Conservation (phyloP, 805 yeast species). For the Clavispora asparagi region DNA sequence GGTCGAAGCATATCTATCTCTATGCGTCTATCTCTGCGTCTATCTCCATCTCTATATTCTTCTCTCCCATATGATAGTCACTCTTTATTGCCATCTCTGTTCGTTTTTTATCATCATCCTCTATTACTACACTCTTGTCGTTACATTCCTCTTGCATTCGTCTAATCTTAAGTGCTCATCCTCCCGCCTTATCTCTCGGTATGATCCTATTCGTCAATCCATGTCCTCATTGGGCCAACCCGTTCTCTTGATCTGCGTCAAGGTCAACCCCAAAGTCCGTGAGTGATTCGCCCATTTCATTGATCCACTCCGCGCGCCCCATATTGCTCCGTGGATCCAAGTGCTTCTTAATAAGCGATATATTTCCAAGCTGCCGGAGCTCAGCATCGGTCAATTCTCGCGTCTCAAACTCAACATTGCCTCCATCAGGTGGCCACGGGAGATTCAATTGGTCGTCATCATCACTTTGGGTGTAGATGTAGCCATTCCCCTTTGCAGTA, state of each 20-base stretch:
- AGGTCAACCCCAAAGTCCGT: conserved; percentile 86
- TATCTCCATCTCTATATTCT: too few relatives aligned
- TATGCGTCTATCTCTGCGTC: too few relatives aligned
- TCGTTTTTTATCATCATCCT: too few relatives aligned
- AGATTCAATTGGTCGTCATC: conserved; percentile 60
- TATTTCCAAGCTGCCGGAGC: conserved; percentile 11
- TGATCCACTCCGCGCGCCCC: conserved; percentile 56
- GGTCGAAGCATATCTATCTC: too few relatives aligned
- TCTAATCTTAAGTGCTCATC: too few relatives aligned
- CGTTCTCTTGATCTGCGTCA: conserved; percentile 46
- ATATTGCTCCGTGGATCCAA: conserved; percentile 34
- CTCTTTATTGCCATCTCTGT: too few relatives aligned
- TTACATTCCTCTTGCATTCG: too few relatives aligned
- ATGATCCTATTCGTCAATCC: too few relatives aligned
- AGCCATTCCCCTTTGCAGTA: conserved; percentile 55
- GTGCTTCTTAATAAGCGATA: conserved; percentile 24
- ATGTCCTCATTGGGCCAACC: neutral
- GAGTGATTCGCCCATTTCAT: conserved; percentile 77
- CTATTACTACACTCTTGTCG: too few relatives aligned
- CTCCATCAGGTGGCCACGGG: conserved; percentile 95
- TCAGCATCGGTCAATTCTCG: conserved; percentile 11
- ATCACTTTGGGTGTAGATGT: conserved; percentile 45
- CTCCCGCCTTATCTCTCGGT: too few relatives aligned
- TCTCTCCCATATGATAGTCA: too few relatives aligned
- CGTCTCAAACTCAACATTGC: conserved; percentile 31